Conservation (phyloP, 257 asterid genomes). For the Ilex asprella region DNA sequence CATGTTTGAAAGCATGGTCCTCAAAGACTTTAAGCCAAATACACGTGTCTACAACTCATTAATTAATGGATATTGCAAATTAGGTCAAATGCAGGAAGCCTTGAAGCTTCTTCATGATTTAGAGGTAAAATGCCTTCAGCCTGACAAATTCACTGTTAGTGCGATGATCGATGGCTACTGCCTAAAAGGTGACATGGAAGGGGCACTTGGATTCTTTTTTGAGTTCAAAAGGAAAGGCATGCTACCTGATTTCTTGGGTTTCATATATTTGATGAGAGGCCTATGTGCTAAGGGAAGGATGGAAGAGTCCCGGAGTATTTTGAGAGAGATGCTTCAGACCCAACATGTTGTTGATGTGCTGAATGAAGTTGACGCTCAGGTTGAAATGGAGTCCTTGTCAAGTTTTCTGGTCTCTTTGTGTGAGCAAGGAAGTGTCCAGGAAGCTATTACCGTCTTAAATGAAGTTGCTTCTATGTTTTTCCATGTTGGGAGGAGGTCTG, state of each 20-base stretch:
- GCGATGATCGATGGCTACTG: slow-evolving; percentile 69
- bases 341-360: slow-evolving; percentile 47
- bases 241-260: slow-evolving; percentile 81
- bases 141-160: slow-evolving; percentile 77
- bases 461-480: slow-evolving; percentile 52
- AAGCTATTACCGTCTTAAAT: slow-evolving; percentile 66
- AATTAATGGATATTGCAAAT: slow-evolving; percentile 70
- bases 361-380: slow-evolving; percentile 37
- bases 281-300: slow-evolving; percentile 86
- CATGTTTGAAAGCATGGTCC: slow-evolving; percentile 61
- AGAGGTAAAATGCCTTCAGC: slow-evolving; percentile 39
- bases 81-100: slow-evolving; percentile 54
- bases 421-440: slow-evolving; percentile 69
- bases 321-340: slow-evolving; percentile 72
- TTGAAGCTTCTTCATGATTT: slow-evolving; percentile 50
- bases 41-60: slow-evolving; percentile 65
- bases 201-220: slow-evolving; percentile 55
- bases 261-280: slow-evolving; percentile 61
- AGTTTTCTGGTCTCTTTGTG: slow-evolving; percentile 53
- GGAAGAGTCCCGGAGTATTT: slow-evolving; percentile 80
- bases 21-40: slow-evolving; percentile 39
- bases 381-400: slow-evolving; percentile 54
- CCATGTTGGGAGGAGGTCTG: slow-evolving; percentile 24
- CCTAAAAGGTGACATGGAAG: slow-evolving; percentile 82
- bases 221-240: slow-evolving; percentile 44